These are phyloP conservation scores for Lanmaoa pseudosensibilis DNA, from an alignment of 768 basidiomycete genomes.

Conservation along the genomic window DNA sequence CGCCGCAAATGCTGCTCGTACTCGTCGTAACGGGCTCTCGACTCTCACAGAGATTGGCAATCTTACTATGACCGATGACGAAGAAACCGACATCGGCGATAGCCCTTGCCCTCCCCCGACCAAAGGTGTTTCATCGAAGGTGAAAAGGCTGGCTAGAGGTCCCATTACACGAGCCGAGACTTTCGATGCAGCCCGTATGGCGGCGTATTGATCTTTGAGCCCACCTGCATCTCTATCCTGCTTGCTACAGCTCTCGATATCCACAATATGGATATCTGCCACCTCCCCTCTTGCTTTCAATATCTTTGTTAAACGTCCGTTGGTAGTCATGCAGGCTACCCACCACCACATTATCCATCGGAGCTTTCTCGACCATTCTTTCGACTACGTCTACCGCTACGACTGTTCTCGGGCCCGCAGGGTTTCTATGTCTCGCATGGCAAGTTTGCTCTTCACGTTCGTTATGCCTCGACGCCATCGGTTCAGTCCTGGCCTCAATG, in stretches of 20 bases:
- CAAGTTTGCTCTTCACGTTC: conserved; percentile 15
- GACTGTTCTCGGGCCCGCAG: conserved; percentile 12
- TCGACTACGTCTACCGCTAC: conserved; percentile 12
- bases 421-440: conserved; percentile 13
- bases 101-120: conserved; percentile 86
- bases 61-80: conserved; percentile 64
- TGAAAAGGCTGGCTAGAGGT: conserved; percentile 52
- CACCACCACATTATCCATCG: background rate
- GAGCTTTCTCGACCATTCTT: conserved; percentile 1
- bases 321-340: conserved; percentile 13
- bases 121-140: conserved; percentile 54
- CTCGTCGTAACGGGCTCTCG: conserved; percentile 58
- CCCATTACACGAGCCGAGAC: conserved; percentile 66
- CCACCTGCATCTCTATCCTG: background rate
- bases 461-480: conserved; percentile 16
- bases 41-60: conserved; percentile 72
- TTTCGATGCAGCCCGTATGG: conserved; percentile 62
- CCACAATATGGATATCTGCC: too few relatives aligned
- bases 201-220: conserved; percentile 38
- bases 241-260: conserved; percentile 5
- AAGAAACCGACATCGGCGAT: conserved; percentile 76
- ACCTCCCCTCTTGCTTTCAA: conserved; percentile 8
- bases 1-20: conserved; percentile 67
- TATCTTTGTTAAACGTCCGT: conserved; percentile 1
- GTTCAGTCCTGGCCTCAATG: conserved; percentile 13